phyloP scores from a whole-genome alignment of 2,329 filamentous ascomycete species.

The Cladosporium sp. region DNA sequence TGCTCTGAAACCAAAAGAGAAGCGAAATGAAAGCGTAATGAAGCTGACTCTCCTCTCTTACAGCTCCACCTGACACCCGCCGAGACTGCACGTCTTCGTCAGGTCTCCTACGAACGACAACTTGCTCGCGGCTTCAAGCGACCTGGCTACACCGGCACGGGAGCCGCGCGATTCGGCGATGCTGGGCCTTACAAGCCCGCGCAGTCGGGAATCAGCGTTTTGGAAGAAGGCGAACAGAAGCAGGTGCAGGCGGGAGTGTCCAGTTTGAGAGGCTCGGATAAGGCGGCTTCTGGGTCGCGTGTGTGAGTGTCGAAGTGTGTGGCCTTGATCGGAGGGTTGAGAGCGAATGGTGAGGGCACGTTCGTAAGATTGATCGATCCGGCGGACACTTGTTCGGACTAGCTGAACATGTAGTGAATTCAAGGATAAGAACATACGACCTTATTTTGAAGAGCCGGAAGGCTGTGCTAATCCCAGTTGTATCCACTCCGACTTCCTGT shows the following conservation, averaged over 20 bases:
- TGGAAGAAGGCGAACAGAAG: background rate
- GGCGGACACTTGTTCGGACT: background rate
- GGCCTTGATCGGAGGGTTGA: background rate
- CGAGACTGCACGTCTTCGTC: constrained; percentile 55
- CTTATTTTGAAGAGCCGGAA: background rate
- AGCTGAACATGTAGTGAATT: background rate
- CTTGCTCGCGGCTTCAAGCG: constrained; percentile 54
- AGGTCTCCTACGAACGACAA: constrained; percentile 59
- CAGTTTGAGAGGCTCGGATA: background rate
- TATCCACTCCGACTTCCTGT: background rate
- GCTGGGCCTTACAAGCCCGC: constrained; percentile 16
- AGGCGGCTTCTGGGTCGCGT: background rate
- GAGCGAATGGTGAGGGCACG: background rate
- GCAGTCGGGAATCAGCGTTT: background rate
- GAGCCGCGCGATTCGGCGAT: constrained; percentile 2
- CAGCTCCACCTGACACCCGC: constrained; percentile 52
- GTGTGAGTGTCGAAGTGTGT: background rate
- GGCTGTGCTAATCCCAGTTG: background rate
- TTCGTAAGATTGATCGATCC: background rate
- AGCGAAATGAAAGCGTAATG: background rate
- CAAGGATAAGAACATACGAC: no score
- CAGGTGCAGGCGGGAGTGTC: background rate
- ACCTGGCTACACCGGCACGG: constrained; percentile 33
- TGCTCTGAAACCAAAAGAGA: background rate
- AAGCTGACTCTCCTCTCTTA: background rate